Conservation (phyloP, 2,329 filamentous ascomycete genomes). For the Endocalyx cinctus region DNA sequence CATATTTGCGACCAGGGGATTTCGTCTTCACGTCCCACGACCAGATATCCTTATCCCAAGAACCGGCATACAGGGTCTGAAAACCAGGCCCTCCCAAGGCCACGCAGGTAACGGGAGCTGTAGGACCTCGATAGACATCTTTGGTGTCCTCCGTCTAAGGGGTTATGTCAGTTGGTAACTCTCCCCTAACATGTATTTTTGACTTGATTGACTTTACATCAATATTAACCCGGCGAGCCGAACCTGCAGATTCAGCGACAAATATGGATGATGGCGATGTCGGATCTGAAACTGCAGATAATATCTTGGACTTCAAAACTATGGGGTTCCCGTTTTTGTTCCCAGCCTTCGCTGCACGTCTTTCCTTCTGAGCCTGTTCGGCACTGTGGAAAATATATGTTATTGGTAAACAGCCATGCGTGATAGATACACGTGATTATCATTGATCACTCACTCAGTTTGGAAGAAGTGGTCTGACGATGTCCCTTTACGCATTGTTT, state of each 20-base stretch:
- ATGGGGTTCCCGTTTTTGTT: conserved; percentile 84
- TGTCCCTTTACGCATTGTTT: conserved; percentile 54
- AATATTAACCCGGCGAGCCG: conserved; percentile 66
- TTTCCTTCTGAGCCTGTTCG: conserved; percentile 40
- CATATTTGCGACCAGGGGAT: conserved; percentile 53
- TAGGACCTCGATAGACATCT: conserved; percentile 64
- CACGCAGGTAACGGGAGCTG: conserved; percentile 74
- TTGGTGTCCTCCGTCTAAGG: conserved; percentile 37
- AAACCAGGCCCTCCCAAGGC: conserved; percentile 56
- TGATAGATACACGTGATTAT: too few relatives aligned
- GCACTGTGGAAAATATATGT: conserved; percentile 36
- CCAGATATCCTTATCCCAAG: conserved; percentile 92
- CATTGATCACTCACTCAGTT: conserved; percentile 62
- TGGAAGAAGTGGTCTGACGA: conserved; percentile 87
- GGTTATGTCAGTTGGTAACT: too few relatives aligned
- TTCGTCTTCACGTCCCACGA: conserved; percentile 67
- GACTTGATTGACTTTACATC: too few relatives aligned
- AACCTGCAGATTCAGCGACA: conserved; percentile 83
- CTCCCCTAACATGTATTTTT: too few relatives aligned
- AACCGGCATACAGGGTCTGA: conserved; percentile 73
- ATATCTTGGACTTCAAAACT: conserved; percentile 76
- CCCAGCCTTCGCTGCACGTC: conserved; percentile 64
- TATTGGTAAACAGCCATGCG: not conserved
- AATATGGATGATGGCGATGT: conserved; percentile 58
- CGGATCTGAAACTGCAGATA: conserved; percentile 68